Base-by-base conservation (phyloP, 305 asterid genomes). In the Euphrasia arctica region DNA sequence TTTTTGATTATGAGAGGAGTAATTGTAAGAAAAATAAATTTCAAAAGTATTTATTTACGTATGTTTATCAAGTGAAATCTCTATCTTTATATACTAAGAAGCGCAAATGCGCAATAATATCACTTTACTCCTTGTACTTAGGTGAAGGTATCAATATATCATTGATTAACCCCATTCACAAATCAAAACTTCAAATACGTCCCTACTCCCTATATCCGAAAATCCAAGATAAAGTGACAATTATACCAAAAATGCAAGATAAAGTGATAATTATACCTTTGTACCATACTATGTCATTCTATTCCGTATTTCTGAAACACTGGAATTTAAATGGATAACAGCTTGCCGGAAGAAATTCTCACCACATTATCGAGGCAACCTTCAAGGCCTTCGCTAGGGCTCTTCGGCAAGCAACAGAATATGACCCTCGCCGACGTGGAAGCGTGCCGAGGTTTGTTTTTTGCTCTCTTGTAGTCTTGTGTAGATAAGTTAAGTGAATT, bases 331-430 rank as follows among this genome's bases (percentile, higher is more conserved):
- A 62, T 69, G 68, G 65, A 55, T 2, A 64, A 72, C 70, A 87
- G 98, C 93, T 92, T 55, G 85, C 95, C 55, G 97, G 97, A 45
- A 87, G 67, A 77, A 89, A 92, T 73, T 92, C 98, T 72, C 97
- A 92, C 80, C 98, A 87, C 79, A 89, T 92, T 54, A 87, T 92
- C 47, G 97, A 92, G 85, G 98, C 98, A 45, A 89, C 98, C 69
- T 92, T 92, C 84, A 92, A 92, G 82, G 97, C 97, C 27, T 92
- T 92, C 62, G 98, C 95, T n/a, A 85, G 98, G 82, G 98, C 98
- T 73, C 96, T 92, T 68, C 83, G 97, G 54, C 98, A 89, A 76
- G 97, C 98, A 65, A 87, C 95, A 15, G 96, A 87, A 66, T 78
- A 70, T 65, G 97, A 89, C 68, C 79, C 81, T 68, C 96, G 97